Conservation (phyloP, 2,329 filamentous ascomycete species). For the Aspergillus tamarii region DNA sequence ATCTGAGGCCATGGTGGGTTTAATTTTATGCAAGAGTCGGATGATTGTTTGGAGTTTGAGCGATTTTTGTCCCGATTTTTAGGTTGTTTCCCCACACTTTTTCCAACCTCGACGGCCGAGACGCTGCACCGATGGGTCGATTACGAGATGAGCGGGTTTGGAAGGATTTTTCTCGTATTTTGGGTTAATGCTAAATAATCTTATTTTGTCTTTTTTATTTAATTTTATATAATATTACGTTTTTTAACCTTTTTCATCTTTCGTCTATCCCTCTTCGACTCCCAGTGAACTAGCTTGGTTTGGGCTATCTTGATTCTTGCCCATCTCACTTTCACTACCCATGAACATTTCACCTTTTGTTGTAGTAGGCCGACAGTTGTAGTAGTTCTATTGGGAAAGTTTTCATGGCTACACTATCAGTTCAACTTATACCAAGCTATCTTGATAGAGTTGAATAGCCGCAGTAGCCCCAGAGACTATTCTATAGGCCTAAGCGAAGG, state of each 20-base stretch:
- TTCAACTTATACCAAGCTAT: no score
- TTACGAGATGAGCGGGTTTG: not conserved
- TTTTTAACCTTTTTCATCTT: not conserved
- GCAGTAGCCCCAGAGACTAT: no score
- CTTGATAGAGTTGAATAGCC: no score
- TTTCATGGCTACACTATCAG: no score
- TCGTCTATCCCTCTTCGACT: not conserved
- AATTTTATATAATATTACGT: no score
- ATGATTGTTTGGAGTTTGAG: not conserved
- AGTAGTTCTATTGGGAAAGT: no score
- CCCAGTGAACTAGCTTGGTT: not conserved
- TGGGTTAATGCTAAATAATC: no score
- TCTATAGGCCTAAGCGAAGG: no score
- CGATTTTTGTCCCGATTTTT: slow-evolving; percentile 2
- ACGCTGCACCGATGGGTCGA: not conserved
- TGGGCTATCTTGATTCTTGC: not conserved
- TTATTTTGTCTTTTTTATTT: not conserved
- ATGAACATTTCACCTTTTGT: not conserved
- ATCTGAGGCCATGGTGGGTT: not conserved
- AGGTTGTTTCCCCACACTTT: not conserved
- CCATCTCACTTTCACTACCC: not conserved
- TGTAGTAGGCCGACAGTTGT: no score
- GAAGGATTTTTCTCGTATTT: no score
- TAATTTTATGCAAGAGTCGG: not conserved
- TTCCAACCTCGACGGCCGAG: not conserved